phyloP scores from a whole-genome alignment of 78 protist genomes.

The Pelomyxa schiedti region DNA sequence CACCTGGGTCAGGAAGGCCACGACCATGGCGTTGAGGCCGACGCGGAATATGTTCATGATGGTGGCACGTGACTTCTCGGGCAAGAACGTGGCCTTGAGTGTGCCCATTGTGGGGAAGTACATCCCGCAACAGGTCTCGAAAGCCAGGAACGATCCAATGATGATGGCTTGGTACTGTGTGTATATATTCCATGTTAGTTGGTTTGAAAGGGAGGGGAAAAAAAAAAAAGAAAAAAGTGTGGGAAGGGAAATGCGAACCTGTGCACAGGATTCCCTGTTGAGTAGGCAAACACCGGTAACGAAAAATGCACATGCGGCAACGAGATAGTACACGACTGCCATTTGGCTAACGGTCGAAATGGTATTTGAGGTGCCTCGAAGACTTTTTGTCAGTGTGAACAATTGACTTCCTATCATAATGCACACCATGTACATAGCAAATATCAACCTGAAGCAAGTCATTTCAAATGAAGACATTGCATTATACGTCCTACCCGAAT shows the following conservation, averaged over 20 bases:
- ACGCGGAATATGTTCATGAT: slow-evolving; percentile 78
- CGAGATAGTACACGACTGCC: not conserved
- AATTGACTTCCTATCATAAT: slow-evolving; percentile 70
- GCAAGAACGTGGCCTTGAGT: slow-evolving; percentile 32
- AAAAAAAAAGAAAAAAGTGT: not conserved
- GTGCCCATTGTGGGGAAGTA: slow-evolving; percentile 75
- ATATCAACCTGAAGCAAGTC: slow-evolving; percentile 70
- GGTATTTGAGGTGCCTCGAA: no score
- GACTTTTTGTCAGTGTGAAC: not conserved
- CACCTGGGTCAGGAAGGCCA: slow-evolving; percentile 27
- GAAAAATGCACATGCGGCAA: slow-evolving; percentile 7
- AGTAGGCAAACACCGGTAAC: slow-evolving; percentile 4
- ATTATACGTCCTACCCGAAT: not conserved
- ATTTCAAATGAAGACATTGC: not conserved
- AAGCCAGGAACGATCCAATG: slow-evolving; percentile 38
- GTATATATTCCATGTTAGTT: not conserved
- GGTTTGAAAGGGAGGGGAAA: not conserved
- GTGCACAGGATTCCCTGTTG: not conserved
- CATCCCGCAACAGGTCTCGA: slow-evolving; percentile 75
- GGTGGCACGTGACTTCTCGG: slow-evolving; percentile 69
- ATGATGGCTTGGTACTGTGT: slow-evolving; percentile 18
- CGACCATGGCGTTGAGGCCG: slow-evolving; percentile 80
- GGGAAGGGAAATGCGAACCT: not conserved
- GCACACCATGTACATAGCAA: slow-evolving; percentile 74
- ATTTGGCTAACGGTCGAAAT: slow-evolving; percentile 2